Conservation (phyloP, 345 rosid species). For the Eucalyptus pauciflora region DNA sequence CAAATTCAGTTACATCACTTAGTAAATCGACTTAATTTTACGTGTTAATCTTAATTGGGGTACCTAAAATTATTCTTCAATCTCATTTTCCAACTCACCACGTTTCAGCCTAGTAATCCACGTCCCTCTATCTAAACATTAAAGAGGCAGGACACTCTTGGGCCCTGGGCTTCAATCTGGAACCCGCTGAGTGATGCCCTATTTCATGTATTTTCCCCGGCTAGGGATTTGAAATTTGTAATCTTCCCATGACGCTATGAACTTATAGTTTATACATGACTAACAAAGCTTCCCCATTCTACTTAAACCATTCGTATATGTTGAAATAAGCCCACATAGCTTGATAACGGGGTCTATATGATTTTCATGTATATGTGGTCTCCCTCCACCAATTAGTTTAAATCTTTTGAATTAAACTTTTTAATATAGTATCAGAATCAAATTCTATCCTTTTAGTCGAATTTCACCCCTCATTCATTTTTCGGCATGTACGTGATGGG, state of each 20-base stretch:
- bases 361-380: fast-evolving
- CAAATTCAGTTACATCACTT: background rate
- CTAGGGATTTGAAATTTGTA: background rate
- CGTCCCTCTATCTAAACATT: background rate
- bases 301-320: background rate
- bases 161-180: background rate
- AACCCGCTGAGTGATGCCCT: background rate
- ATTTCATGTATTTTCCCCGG: background rate
- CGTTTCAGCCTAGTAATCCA: background rate
- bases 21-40: background rate
- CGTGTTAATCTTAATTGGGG: background rate
- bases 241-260: background rate
- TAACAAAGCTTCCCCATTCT: background rate
- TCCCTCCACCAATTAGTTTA: background rate
- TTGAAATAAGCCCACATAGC: background rate
- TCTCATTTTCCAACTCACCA: background rate
- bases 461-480: background rate
- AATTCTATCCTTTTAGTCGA: background rate
- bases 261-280: background rate
- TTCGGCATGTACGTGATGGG: fast-evolving
- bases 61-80: background rate
- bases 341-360: background rate
- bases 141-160: background rate
- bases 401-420: background rate
- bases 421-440: background rate